A percentile compares a stretch with the other conserved stretches of the same genome.
phyloP scores from a whole-genome alignment of 176 grass and related monocot species.

The Oryza rufipogon region DNA sequence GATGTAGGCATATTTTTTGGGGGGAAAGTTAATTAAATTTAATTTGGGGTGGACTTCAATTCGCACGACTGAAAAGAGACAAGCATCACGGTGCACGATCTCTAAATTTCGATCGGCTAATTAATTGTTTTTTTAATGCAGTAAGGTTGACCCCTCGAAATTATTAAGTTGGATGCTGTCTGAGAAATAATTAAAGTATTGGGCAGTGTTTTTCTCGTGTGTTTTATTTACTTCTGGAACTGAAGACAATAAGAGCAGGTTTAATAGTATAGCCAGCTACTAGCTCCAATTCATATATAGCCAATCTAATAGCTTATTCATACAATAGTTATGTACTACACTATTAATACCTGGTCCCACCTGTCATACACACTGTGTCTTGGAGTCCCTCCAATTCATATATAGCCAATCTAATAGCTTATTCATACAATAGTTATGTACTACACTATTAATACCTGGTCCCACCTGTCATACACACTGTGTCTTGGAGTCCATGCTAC shows the following conservation, averaged over 20 bases:
- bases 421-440: no score
- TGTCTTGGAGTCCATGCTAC: no score
- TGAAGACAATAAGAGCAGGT: background rate
- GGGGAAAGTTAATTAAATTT: background rate
- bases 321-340: no score
- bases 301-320: no score
- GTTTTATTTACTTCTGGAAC: background rate
- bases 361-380: no score
- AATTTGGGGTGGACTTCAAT: background rate
- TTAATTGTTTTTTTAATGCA: background rate
- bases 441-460: no score
- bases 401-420: no score
- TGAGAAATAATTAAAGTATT: background rate
- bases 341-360: no score
- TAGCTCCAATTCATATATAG: no score
- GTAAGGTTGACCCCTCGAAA: conserved; percentile 10
- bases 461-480: no score
- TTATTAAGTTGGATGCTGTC: background rate
- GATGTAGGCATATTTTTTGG: background rate
- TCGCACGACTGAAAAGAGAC: conserved; percentile 2
- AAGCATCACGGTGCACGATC: background rate
- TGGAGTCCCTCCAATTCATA: no score
- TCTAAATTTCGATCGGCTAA: background rate
- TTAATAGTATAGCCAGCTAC: no score
- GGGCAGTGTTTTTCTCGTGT: conserved; percentile 25